These are phyloP conservation scores for Backusella morwellensis DNA, from an alignment of 192 early-diverging fungal genomes.

Conservation along the genomic window DNA sequence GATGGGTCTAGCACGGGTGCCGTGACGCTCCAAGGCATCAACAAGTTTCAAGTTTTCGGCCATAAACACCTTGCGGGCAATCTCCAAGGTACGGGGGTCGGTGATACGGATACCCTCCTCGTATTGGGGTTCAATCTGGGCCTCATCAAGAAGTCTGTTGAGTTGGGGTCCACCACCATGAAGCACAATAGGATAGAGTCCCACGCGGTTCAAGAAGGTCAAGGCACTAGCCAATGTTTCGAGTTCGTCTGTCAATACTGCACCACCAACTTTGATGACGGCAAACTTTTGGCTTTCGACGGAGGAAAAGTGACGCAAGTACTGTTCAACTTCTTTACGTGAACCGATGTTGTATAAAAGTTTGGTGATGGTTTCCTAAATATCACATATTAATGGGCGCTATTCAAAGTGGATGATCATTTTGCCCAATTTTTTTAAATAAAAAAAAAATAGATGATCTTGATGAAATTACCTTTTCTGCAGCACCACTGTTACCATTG, in stretches of 20 bases:
- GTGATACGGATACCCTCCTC: conserved; percentile 97
- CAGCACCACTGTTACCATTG: background rate
- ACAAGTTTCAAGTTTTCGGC: conserved; percentile 97
- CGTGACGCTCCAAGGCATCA: conserved; percentile 92
- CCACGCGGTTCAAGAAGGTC: conserved; percentile 96
- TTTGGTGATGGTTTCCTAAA: conserved; percentile 80
- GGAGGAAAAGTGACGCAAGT: conserved; percentile 93
- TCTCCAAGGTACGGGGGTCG: conserved; percentile 87
- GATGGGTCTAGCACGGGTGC: conserved; percentile 95
- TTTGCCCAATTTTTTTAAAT: background rate
- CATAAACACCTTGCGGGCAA: conserved; percentile 93
- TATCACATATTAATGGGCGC: background rate
- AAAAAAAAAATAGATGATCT: background rate
- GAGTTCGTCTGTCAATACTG: conserved; percentile 93
- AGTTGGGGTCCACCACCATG: conserved; percentile 98
- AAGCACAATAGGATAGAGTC: conserved; percentile 97
- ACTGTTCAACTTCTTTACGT: conserved; percentile 98
- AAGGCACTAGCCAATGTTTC: conserved; percentile 92
- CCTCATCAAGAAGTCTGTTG: conserved; percentile 86
- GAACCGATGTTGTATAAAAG: conserved; percentile 98
- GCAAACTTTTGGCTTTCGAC: conserved; percentile 99
- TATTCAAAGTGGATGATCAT: background rate
- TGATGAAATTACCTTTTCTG: conserved; percentile 15
- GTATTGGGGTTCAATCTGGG: conserved; percentile 96
- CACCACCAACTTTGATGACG: conserved; percentile 98